Evolutionary conservation across 345 rosid genomes (phyloP).

Genomic region (Gossypium mustelinum): DNA sequence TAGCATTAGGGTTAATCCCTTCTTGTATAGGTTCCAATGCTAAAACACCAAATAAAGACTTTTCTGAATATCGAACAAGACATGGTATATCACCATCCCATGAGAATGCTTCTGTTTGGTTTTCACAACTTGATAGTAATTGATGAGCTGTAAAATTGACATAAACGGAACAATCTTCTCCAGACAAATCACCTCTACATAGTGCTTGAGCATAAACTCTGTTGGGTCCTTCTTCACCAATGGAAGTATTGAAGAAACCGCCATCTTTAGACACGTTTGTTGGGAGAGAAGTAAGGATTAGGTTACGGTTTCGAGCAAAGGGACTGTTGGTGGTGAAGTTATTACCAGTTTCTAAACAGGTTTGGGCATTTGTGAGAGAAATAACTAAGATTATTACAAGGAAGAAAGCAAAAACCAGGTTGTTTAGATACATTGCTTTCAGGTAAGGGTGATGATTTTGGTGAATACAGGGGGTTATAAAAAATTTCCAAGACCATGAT

Average conservation of each 20-base stretch:
- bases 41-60: conserved; percentile 22
- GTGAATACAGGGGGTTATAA: background rate
- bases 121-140: conserved; percentile 28
- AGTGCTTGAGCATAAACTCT: conserved; percentile 26
- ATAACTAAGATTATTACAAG: background rate
- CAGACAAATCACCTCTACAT: conserved; percentile 34
- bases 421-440: background rate
- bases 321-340: conserved; percentile 25
- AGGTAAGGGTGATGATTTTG: background rate
- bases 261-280: conserved; percentile 12
- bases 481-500: too few species aligned
- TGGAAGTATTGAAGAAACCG: conserved; percentile 27
- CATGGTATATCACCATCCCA: conserved; percentile 32
- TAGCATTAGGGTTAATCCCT: background rate
- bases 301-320: conserved; percentile 28
- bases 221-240: conserved; percentile 21
- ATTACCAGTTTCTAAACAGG: conserved; percentile 21
- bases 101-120: conserved; percentile 32
- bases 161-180: conserved; percentile 26
- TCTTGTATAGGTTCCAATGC: conserved; percentile 14
- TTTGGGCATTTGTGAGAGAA: background rate
- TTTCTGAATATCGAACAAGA: conserved; percentile 35
- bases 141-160: conserved; percentile 11
- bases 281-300: conserved; percentile 29
- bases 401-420: background rate